These are phyloP conservation scores for Amaranthus hypochondriacus DNA, from an alignment of 148 eudicot species.

Conservation along the genomic window DNA sequence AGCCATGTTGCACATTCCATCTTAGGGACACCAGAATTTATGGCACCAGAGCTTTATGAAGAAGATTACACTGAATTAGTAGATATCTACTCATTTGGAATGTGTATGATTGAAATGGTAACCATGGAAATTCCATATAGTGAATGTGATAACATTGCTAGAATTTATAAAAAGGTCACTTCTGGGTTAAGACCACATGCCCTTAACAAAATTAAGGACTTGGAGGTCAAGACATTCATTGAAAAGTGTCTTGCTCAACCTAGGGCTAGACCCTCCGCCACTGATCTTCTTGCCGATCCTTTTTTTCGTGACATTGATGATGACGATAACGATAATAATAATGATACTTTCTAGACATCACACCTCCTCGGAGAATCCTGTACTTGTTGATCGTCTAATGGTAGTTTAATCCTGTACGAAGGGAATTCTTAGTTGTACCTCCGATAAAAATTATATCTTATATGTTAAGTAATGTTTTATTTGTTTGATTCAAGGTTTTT, in stretches of 20 bases:
- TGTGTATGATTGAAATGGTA: slow-evolving; percentile 78
- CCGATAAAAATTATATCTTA: no score
- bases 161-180: slow-evolving; percentile 65
- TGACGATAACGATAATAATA: slow-evolving; percentile 27
- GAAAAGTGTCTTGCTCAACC: slow-evolving; percentile 75
- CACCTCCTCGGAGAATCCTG: not conserved
- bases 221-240: slow-evolving; percentile 53
- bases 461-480: not conserved
- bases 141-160: slow-evolving; percentile 64
- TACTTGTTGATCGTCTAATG: not conserved
- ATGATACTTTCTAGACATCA: not conserved
- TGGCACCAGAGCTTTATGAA: slow-evolving; percentile 87
- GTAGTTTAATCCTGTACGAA: no score
- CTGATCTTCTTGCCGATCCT: slow-evolving; percentile 58
- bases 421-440: not conserved
- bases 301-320: slow-evolving; percentile 58
- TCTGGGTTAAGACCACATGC: slow-evolving; percentile 53
- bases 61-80: slow-evolving; percentile 67
- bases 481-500: not conserved
- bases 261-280: slow-evolving; percentile 64
- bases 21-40: slow-evolving; percentile 76
- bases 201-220: slow-evolving; percentile 51
- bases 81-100: slow-evolving; percentile 72
- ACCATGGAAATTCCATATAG: slow-evolving; percentile 73
- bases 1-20: slow-evolving; percentile 64